phyloP scores from a whole-genome alignment of 352 stramenopile genomes.

The Achlya hypogyna region DNA sequence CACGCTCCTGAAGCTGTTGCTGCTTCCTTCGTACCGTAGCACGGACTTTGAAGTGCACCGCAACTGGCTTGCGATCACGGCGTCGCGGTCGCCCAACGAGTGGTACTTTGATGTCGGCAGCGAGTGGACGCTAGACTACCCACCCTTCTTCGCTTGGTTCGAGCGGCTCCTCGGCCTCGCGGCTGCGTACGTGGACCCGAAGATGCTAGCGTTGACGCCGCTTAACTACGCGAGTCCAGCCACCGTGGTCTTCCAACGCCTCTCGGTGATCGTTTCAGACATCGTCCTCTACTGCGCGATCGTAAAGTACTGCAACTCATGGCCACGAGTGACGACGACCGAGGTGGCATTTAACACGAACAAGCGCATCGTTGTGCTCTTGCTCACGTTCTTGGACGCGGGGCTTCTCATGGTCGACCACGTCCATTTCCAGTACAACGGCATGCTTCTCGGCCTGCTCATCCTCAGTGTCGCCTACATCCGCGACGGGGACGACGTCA shows the following conservation, averaged over 20 bases:
- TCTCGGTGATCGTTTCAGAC: constrained; percentile 89
- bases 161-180: constrained; percentile 84
- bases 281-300: constrained; percentile 81
- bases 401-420: constrained; percentile 95
- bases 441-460: constrained; percentile 92
- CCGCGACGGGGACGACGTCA: constrained; percentile 67
- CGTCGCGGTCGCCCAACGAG: constrained; percentile 63
- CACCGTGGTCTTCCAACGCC: constrained; percentile 86
- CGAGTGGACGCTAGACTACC: constrained; percentile 98
- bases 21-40: constrained; percentile 89
- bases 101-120: constrained; percentile 96
- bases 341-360: constrained; percentile 28
- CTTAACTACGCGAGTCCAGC: constrained; percentile 44
- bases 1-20: constrained; percentile 68
- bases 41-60: constrained; percentile 98
- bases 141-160: constrained; percentile 96
- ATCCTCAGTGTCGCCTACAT: constrained; percentile 86
- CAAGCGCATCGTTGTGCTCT: constrained; percentile 61
- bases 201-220: constrained; percentile 55
- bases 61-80: constrained; percentile 97
- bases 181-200: constrained; percentile 40
- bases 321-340: constrained; percentile 66
- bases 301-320: constrained; percentile 66
- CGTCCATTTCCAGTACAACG: constrained; percentile 99
- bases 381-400: constrained; percentile 88